Percentiles rank a stretch among this genome's conserved stretches.
Evolutionary conservation across 2,329 filamentous ascomycete genomes (phyloP).

Genomic region (Cryphonectria nitschkei): DNA sequence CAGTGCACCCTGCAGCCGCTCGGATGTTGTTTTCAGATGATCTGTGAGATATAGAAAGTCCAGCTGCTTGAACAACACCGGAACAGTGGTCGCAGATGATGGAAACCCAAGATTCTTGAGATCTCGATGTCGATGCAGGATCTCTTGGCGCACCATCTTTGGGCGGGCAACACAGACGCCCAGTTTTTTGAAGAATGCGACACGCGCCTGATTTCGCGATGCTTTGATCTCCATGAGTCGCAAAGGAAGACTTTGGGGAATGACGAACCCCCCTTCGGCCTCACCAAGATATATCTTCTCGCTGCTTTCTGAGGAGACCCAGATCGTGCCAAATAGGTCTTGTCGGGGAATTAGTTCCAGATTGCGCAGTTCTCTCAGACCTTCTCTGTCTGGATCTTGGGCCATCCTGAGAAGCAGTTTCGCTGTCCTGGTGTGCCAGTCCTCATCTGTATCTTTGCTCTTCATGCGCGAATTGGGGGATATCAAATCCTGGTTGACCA

Average conservation of each 20-base stretch:
- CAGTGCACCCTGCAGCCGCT: background rate
- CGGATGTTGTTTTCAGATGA: background rate
- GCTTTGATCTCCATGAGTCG: background rate
- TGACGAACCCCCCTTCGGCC: background rate
- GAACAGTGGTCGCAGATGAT: background rate
- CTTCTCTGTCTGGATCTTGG: background rate
- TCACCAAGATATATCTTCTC: background rate
- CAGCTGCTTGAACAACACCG: background rate
- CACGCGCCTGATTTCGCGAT: background rate
- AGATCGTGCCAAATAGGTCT: background rate
- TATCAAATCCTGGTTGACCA: background rate
- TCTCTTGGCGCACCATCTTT: background rate
- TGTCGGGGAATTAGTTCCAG: background rate
- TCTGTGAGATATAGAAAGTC: background rate
- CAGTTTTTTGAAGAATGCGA: background rate
- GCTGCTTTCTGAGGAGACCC: background rate
- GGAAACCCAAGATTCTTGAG: fast-evolving
- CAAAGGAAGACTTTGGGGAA: background rate
- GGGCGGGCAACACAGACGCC: background rate
- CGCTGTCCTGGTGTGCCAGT: constrained; percentile 32
- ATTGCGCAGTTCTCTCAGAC: background rate
- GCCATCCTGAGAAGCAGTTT: constrained; percentile 24
- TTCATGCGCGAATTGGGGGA: constrained; percentile 24
- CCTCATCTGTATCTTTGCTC: constrained; percentile 19
- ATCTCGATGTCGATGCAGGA: background rate